Evolutionary conservation across 441 rosid genomes (phyloP).

Genomic region (Dalechampia spathulata): DNA sequence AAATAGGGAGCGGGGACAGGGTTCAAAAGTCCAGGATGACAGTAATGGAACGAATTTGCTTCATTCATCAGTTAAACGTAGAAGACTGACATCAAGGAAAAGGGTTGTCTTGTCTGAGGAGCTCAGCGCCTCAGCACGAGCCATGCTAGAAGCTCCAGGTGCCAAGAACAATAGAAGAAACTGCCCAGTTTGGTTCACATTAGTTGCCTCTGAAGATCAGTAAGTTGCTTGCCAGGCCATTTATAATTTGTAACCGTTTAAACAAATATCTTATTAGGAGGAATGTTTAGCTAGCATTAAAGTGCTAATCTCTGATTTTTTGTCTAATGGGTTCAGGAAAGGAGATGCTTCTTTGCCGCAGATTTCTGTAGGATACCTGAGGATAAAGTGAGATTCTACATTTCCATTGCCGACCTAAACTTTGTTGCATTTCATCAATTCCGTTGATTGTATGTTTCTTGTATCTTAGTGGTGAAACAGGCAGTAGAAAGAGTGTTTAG

Average conservation of each 20-base stretch:
- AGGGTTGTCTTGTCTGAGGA: conserved; percentile 32
- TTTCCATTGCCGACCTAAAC: conserved; percentile 3
- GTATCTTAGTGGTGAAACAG: not conserved
- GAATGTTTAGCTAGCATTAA: not conserved
- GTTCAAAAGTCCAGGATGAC: conserved; percentile 28
- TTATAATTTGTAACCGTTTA: not conserved
- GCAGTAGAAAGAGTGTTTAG: too few species aligned
- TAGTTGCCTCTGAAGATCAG: conserved; percentile 61
- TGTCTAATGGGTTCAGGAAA: conserved; percentile 42
- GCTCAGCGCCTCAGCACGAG: conserved; percentile 29
- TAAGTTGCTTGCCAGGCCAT: conserved; percentile 26
- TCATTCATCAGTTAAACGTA: conserved; percentile 42
- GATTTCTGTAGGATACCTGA: conserved; percentile 57
- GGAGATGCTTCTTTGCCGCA: conserved; percentile 59
- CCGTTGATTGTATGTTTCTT: not conserved
- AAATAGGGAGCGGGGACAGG: conserved; percentile 36
- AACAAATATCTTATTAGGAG: not conserved
- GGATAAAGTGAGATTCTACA: conserved; percentile 57
- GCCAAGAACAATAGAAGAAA: conserved; percentile 32
- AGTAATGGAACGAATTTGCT: conserved; percentile 31
- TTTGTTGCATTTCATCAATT: not conserved
- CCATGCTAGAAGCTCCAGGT: conserved; percentile 33
- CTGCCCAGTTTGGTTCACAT: conserved; percentile 59
- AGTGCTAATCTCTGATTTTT: conserved; percentile 5
- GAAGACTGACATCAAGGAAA: conserved; percentile 40